These are phyloP conservation scores for Tephrocybe sp. DNA, from an alignment of 768 basidiomycete genomes.

Conservation along the genomic window DNA sequence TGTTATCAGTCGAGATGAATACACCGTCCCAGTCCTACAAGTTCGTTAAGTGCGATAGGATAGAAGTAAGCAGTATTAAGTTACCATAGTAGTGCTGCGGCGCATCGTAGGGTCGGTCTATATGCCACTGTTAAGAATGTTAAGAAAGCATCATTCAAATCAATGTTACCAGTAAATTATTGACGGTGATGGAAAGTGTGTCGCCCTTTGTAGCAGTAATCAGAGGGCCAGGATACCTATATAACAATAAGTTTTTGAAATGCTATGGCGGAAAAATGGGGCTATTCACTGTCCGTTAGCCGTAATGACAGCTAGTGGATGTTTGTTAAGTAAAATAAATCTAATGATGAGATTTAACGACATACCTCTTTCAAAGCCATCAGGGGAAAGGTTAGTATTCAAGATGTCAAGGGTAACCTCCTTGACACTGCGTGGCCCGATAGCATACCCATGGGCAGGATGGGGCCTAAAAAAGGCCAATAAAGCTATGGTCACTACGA, in stretches of 20 bases:
- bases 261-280: background rate
- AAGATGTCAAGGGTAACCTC: constrained; percentile 15
- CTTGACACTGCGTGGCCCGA: background rate
- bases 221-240: constrained; percentile 12
- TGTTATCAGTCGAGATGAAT: constrained; percentile 19
- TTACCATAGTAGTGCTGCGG: constrained; percentile 19
- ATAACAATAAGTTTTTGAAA: background rate
- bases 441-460: background rate
- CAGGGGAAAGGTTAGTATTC: constrained; percentile 15
- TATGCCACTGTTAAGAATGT: background rate
- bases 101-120: constrained; percentile 21
- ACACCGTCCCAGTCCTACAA: constrained; percentile 21
- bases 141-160: background rate
- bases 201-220: constrained; percentile 18
- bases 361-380: constrained; percentile 15
- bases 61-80: background rate
- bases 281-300: constrained; percentile 13
- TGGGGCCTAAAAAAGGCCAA: background rate
- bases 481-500: too few species aligned
- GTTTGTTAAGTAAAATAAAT: too few species aligned
- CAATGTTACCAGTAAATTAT: constrained; percentile 17
- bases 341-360: too few species aligned
- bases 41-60: background rate
- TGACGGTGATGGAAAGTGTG: constrained; percentile 11
- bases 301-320: background rate